Evolutionary conservation across 164 flowering plant genomes (phyloP), one percentile per base, ranked within the genome.

Genomic region (Tinospora cordifolia): DNA sequence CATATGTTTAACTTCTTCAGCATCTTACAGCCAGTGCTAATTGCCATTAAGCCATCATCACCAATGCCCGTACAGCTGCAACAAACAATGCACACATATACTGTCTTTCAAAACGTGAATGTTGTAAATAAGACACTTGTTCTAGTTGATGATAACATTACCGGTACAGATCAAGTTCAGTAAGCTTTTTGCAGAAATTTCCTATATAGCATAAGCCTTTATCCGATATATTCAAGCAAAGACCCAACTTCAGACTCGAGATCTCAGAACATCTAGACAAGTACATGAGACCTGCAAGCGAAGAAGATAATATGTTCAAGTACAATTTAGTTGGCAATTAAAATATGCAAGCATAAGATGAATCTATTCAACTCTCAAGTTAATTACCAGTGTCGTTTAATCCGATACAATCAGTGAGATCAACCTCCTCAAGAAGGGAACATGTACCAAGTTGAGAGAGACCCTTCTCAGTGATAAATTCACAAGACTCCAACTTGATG

Each of bases 91-190:
- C 44, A 64, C 5, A 15, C 19, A 34, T 3, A 36, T 8, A 64
- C 17, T 17, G 19, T 12, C 12, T 17, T 10, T 36, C n/a, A 9
- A 59, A n/a, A 36, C 46, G 8, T 30, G 4, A 30, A 30, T 30
- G 10, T 30, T 34, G 25, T 64, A 14, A 19, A 34, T 30, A 30
- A 30, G 36, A 30, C 36, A 30, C 4, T 30, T 30, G 24, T 64
- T 38, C 46, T 15, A n/a, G 38, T 46, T 47, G 30, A 19, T 12
- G 27, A 64, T 9, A 36, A 19, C 21, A 0, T 77, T 82, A 90
- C 96, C 91, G 79, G 76, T 90, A 90, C 30, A 90, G 75, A 81
- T 90, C 96, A 30, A 90, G 88, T 75, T 87, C 89, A 22, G 39
- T 69, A 41, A 90, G 77, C 73, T 81, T 80, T 64, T 66, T 22